Evolutionary conservation across 768 basidiomycete species (phyloP), one percentile per base, ranked within the genome.

Genomic region (Saitozyma sp.): DNA sequence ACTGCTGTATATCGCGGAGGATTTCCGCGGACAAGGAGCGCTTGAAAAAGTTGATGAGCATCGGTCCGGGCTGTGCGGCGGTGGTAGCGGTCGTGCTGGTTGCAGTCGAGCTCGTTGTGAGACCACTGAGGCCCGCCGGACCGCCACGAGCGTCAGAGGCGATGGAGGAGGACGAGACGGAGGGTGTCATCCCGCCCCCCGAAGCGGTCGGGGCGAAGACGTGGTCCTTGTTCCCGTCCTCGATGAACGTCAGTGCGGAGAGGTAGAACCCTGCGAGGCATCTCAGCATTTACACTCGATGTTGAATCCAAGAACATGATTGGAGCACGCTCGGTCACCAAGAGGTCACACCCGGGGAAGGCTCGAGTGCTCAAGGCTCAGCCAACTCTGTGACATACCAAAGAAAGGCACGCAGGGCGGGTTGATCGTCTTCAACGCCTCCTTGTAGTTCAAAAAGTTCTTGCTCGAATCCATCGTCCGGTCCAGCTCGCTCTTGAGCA

Each of bases 321-420:
- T 29, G 56, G 46, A 40, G 11, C 8, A 9, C 41, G 38, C 38
- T 11, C 55, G 7, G 29, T 52, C 7, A 38, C 3, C 14, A 46
- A 54, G 41, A 14, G 17, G 29, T 20, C 17, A 53, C 8, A 48
- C 14, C 14, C 19, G 46, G 46, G 17, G 46, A 48, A 6, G 29
- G 9, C 39, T 19, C 9, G 9, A 16, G 29, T 19, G 45, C 45
- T 58, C n/a, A 41, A 46, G 75, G 8, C 17, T 7, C 29, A 29
- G 29, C 29, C 29, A 5, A 29, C 29, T 29, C 29, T 29, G 29
- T 29, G 8, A 71, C 85, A 68, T 69, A 94, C 95, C 95, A 59
- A 98, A 88, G 81, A 97, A 98, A 8, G 95, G 95, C 0, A 98
- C 92, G 78, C 94, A 96, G 58, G 95, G 95, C 0, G 93, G 92